Base-by-base conservation (phyloP, 192 early-diverging fungal genomes). In the Rhizoclosmatium sp. region DNA sequence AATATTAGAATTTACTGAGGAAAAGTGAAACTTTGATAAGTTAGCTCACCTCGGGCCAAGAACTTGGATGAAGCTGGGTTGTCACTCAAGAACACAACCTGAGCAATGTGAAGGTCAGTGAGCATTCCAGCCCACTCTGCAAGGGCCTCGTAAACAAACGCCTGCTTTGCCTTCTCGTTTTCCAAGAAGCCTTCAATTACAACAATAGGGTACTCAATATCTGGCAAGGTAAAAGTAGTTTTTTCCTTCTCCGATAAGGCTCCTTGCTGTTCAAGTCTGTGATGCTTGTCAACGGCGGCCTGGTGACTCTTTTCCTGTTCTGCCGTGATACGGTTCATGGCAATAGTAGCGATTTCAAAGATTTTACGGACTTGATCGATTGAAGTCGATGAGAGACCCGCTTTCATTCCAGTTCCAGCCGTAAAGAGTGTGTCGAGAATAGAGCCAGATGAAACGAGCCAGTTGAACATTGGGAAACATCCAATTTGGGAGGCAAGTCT, bases 401-500 rank as follows among this genome's bases (percentile, higher is more conserved):
- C 91, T 68, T 97, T 98, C 69, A 93, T 90, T 9, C 98, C 98
- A 2, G 95, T 96, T 0, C 93, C 93, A 4, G 95, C 95, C 5
- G 93, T 91, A 12, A 97, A 89, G 65, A 96, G 85, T 69, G 93
- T 89, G 79, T 98, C 95, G 59, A 96, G 87, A 40, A 95, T 81
- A 58, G 91, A 5, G 88, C 88, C 45, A 89, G 89, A 72, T 93
- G 86, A 23, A 54, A 84, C 54, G 46, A 59, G 73, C 80, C 91
- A 94, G 71, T 92, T 94, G 81, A 99, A 96, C 47, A 96, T 84
- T 3, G 98, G 98, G 82, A 95, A 94, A 86, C 95, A 98, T 3
- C 94, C 94, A 21, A 98, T 88, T 85, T 98, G 95, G 41, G 87
- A 86, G 0, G 96, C 95, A 75, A 99, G 82, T 10, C 81, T 81